These are phyloP conservation scores for Pseudogymnoascus sp. DNA, from an alignment of 2,329 filamentous ascomycete species.

Conservation along the genomic window DNA sequence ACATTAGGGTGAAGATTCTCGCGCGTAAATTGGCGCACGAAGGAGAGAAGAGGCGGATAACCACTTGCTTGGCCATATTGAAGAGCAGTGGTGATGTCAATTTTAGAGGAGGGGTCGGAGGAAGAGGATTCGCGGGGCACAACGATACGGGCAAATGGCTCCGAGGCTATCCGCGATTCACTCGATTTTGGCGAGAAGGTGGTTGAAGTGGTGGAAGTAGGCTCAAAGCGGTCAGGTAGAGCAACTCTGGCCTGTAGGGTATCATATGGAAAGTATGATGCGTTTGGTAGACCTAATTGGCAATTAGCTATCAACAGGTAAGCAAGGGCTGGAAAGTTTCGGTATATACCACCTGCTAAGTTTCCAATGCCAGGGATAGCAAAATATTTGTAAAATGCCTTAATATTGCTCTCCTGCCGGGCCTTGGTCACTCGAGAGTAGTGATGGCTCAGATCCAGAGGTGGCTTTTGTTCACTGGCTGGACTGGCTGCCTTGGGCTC, in stretches of 20 bases:
- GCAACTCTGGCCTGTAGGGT: slow-evolving; percentile 79
- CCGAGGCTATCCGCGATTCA: slow-evolving; percentile 8
- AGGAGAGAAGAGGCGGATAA: slow-evolving; percentile 70
- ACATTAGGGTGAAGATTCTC: slow-evolving; percentile 73
- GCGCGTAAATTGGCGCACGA: slow-evolving; percentile 70
- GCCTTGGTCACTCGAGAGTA: slow-evolving; percentile 63
- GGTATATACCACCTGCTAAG: slow-evolving; percentile 50
- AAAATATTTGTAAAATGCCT: slow-evolving; percentile 83
- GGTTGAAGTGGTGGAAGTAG: background rate
- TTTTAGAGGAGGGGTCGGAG: slow-evolving; percentile 56
- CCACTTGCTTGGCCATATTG: slow-evolving; percentile 83
- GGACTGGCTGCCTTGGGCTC: background rate
- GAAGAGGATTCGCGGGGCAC: slow-evolving; percentile 63
- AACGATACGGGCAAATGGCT: slow-evolving; percentile 44
- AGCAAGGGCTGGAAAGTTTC: background rate
- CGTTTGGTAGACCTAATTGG: slow-evolving; percentile 65
- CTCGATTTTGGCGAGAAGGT: slow-evolving; percentile 26
- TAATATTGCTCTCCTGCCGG: slow-evolving; percentile 60
- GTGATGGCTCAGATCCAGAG: slow-evolving; percentile 73
- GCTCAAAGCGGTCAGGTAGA: slow-evolving; percentile 63
- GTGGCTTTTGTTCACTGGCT: slow-evolving; percentile 30
- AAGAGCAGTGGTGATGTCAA: slow-evolving; percentile 73
- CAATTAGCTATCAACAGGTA: slow-evolving; percentile 8
- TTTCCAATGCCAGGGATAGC: slow-evolving; percentile 54
- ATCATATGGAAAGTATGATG: slow-evolving; percentile 81